These are phyloP conservation scores for Leptoxyphium fumago DNA, from an alignment of 2,329 filamentous ascomycete species.

Conservation along the genomic window DNA sequence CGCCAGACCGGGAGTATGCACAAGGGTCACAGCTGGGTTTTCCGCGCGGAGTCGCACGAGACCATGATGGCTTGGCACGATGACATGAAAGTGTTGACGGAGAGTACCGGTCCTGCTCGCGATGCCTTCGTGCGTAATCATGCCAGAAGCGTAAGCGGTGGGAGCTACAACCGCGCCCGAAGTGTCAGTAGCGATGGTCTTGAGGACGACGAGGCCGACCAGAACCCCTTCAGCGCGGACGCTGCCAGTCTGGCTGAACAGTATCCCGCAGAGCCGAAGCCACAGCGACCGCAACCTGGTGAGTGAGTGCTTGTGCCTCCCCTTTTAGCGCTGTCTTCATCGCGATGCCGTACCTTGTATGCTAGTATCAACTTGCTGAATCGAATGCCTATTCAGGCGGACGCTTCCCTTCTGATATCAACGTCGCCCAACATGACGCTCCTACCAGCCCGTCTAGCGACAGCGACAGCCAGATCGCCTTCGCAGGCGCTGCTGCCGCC, in stretches of 20 bases:
- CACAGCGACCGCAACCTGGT: conserved; percentile 71
- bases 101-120: conserved; percentile 76
- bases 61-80: conserved; percentile 97
- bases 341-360: conserved; percentile 2
- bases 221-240: conserved; percentile 49
- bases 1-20: conserved; percentile 88
- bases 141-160: conserved; percentile 59
- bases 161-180: conserved; percentile 36
- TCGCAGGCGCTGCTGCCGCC: conserved; percentile 32
- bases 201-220: conserved; percentile 57
- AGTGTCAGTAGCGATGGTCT: conserved; percentile 60
- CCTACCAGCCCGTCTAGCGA: conserved; percentile 55
- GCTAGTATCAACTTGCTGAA: neutral
- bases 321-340: conserved; percentile 12
- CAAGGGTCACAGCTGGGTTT: conserved; percentile 57
- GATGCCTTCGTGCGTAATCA: conserved; percentile 76
- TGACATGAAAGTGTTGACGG: conserved; percentile 78
- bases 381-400: conserved; percentile 25
- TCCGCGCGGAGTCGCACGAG: conserved; percentile 58
- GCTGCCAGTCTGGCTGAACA: conserved; percentile 25
- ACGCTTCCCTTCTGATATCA: conserved; percentile 88
- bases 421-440: conserved; percentile 55
- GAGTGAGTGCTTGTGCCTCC: conserved; percentile 28
- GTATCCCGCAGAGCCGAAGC: conserved; percentile 25
- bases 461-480: conserved; percentile 52